phyloP scores from a whole-genome alignment of 2,329 filamentous ascomycete genomes.

The Metarhizium rileyi region DNA sequence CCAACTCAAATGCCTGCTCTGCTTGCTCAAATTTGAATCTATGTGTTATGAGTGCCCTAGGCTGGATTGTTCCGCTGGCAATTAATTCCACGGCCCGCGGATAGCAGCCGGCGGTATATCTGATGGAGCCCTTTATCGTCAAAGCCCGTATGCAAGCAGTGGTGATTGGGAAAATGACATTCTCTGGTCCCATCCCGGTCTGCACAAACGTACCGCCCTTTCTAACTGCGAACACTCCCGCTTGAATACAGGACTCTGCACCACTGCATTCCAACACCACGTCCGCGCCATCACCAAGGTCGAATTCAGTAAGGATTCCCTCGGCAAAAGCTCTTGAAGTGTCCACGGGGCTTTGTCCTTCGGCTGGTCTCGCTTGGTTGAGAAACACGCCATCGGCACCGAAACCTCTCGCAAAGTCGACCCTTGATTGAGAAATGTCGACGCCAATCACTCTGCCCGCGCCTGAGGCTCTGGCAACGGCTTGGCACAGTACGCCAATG shows the following conservation, averaged over 20 bases:
- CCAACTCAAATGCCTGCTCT: slow-evolving; percentile 32
- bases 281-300: slow-evolving; percentile 4
- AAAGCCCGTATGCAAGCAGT: slow-evolving; percentile 37
- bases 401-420: slow-evolving; percentile 9
- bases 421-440: slow-evolving; percentile 18
- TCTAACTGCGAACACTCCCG: slow-evolving; percentile 19
- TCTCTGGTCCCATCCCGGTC: slow-evolving; percentile 47
- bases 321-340: slow-evolving; percentile 15
- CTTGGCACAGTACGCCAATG: slow-evolving; percentile 4
- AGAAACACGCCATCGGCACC: slow-evolving; percentile 13
- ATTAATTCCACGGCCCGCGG: slow-evolving; percentile 38
- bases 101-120: slow-evolving; percentile 41
- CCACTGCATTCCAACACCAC: slow-evolving; percentile 12
- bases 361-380: slow-evolving; percentile 11
- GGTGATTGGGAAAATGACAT: slow-evolving; percentile 41
- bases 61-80: slow-evolving; percentile 34
- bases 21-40: slow-evolving; percentile 32
- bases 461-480: slow-evolving; percentile 20
- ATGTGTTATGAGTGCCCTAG: slow-evolving; percentile 25
- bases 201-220: slow-evolving; percentile 43
- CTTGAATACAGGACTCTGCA: slow-evolving; percentile 11
- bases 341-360: background rate
- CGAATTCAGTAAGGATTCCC: slow-evolving; percentile 19
- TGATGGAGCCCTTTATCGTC: slow-evolving; percentile 39
- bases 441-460: slow-evolving; percentile 10